These are phyloP conservation scores for Tulasnella sp. DNA, from an alignment of 768 basidiomycete genomes.

Conservation along the genomic window DNA sequence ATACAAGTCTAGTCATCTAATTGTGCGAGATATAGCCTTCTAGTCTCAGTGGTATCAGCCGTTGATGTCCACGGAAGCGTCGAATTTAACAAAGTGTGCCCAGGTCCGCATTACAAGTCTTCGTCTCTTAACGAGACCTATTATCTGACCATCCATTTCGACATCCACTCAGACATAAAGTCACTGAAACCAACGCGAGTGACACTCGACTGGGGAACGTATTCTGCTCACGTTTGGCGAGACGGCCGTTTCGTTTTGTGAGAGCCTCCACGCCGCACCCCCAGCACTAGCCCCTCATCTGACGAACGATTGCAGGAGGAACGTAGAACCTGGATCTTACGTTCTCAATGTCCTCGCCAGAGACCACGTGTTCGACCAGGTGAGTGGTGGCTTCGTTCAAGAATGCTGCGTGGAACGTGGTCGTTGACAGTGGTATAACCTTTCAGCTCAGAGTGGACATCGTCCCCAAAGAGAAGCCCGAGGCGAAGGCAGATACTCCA, in stretches of 20 bases:
- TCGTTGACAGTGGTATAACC: background rate
- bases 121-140: background rate
- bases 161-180: background rate
- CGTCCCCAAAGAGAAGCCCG: background rate
- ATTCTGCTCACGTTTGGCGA: slow-evolving; percentile 18
- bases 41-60: background rate
- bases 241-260: slow-evolving; percentile 24
- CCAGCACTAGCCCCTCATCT: background rate
- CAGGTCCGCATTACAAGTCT: background rate
- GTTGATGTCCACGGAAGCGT: slow-evolving; percentile 14
- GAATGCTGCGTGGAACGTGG: background rate
- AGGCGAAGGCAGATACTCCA: background rate
- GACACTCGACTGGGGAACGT: slow-evolving; percentile 24
- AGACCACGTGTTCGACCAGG: slow-evolving; percentile 27
- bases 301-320: background rate
- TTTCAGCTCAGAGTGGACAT: slow-evolving; percentile 15
- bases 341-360: slow-evolving; percentile 25
- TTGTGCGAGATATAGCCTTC: background rate
- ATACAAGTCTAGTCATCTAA: background rate
- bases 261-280: background rate
- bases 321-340: slow-evolving; percentile 27
- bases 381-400: background rate
- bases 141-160: background rate
- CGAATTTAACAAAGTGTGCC: slow-evolving; percentile 15
- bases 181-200: slow-evolving; percentile 17